Evolutionary conservation across 768 basidiomycete genomes (phyloP).

Genomic region (Termitomyces sp.): DNA sequence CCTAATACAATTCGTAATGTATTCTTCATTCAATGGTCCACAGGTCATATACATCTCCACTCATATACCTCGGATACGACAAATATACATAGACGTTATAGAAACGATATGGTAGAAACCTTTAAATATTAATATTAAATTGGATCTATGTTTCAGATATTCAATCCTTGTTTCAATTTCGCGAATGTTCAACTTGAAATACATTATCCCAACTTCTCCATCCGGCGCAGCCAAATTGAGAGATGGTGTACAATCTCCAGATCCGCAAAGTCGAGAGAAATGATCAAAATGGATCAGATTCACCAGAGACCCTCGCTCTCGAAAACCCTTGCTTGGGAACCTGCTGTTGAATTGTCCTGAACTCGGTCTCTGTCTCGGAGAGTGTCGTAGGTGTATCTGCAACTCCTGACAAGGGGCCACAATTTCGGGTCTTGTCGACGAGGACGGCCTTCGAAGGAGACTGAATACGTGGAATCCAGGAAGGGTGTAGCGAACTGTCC

Average conservation of each 20-base stretch:
- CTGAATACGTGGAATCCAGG: not conserved
- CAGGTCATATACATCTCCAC: not conserved
- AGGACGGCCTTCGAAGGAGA: not conserved
- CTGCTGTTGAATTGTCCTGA: not conserved
- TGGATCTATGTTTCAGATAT: too few relatives aligned
- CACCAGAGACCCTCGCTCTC: not conserved
- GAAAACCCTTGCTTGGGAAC: not conserved
- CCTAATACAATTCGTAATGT: not conserved
- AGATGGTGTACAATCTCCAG: not conserved
- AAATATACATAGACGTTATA: not conserved
- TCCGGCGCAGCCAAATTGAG: too few relatives aligned
- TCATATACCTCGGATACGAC: not conserved
- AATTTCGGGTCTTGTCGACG: not conserved
- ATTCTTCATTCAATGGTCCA: not conserved
- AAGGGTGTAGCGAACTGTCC: not conserved
- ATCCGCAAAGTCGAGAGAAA: not conserved
- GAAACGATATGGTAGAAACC: too few relatives aligned
- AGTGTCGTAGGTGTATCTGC: too few relatives aligned
- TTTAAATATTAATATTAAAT: too few relatives aligned
- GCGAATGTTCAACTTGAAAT: not conserved
- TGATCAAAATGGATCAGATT: slow-evolving; percentile 2
- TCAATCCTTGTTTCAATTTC: too few relatives aligned
- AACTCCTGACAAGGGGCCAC: too few relatives aligned
- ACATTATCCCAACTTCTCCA: not conserved
- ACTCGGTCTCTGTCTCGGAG: not conserved